Evolutionary conservation across 352 stramenopile genomes (phyloP), one percentile per base, ranked within the genome.

Genomic region (Pythium rishiriense): DNA sequence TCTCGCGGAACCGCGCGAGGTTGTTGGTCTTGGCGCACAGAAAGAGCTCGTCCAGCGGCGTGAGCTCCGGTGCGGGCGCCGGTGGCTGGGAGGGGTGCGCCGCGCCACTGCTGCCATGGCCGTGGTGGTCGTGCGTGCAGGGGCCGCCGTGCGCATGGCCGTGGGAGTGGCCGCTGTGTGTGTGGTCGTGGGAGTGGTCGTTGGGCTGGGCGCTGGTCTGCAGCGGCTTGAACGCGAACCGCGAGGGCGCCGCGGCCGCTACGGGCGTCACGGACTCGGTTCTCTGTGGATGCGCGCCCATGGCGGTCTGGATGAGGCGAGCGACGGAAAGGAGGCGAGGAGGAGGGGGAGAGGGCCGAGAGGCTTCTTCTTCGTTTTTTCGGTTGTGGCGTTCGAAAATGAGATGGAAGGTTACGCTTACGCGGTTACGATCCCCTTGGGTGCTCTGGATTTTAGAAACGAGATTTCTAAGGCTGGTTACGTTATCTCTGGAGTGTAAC

Each of bases 41-140:
- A 35, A 91, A 89, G 22, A 93, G 79, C 63, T 88, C 75, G 28
- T 93, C 76, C 21, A 79, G 66, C 50, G 81, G 76, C 28, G 81
- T 59, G 21, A 70, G 54, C 14, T 62, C 37, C 24, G 54, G 28
- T 5, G 60, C 25, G 33, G 60, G n/a, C 22, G 35, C 10, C 11
- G 49, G 21, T 1, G 42, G 2, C n/a, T 46, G 46, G 39, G 11
- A 58, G 25, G 22, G 58, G 61, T 31, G 15, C 50, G 53, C 52
- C 28, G 17, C 6, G 58, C 17, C 3, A 50, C 10, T 29, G 56
- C 28, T 47, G 29, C 21, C 25, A 11, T 55, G 45, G 17, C 51
- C 21, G 15, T 66, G 52, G 47, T 42, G 17, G 11, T 42, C 25
- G 41, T 47, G 17, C 35, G 31, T n/a, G n/a, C n/a, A n/a, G n/a